These are phyloP conservation scores for Lecanicillium sp. DNA, from an alignment of 2,329 filamentous ascomycete genomes.

Conservation along the genomic window DNA sequence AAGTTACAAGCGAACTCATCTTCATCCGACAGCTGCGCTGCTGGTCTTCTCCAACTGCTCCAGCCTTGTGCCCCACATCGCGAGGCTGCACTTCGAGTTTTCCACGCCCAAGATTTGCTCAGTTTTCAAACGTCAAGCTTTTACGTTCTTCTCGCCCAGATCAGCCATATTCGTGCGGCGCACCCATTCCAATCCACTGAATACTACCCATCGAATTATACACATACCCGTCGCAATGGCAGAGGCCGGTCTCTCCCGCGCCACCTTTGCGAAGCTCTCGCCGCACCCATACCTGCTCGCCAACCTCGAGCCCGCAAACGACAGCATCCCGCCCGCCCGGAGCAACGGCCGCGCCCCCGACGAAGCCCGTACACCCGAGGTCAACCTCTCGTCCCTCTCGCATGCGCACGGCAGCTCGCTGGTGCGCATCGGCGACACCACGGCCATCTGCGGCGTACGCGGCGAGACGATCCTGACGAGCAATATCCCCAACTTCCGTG, in stretches of 20 bases:
- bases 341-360: slow-evolving; percentile 73
- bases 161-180: no score
- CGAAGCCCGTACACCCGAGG: slow-evolving; percentile 63
- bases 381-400: slow-evolving; percentile 78
- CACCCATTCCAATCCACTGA: no score
- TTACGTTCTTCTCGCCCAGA: no score
- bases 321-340: slow-evolving; percentile 49
- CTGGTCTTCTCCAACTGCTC: no score
- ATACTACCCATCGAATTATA: no score
- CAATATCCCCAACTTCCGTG: slow-evolving; percentile 64
- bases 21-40: no score
- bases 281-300: slow-evolving; percentile 86
- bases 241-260: slow-evolving; percentile 42
- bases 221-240: no score
- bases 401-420: slow-evolving; percentile 89
- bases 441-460: slow-evolving; percentile 88
- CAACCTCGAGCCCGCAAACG: slow-evolving; percentile 63
- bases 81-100: no score
- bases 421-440: slow-evolving; percentile 81
- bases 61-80: no score
- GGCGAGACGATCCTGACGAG: slow-evolving; percentile 74
- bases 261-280: slow-evolving; percentile 83
- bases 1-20: no score
- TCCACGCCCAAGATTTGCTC: no score
- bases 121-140: no score